Evolutionary conservation across 495 filamentous ascomycete genomes (phyloP).

Genomic region (Penicillium soppii): DNA sequence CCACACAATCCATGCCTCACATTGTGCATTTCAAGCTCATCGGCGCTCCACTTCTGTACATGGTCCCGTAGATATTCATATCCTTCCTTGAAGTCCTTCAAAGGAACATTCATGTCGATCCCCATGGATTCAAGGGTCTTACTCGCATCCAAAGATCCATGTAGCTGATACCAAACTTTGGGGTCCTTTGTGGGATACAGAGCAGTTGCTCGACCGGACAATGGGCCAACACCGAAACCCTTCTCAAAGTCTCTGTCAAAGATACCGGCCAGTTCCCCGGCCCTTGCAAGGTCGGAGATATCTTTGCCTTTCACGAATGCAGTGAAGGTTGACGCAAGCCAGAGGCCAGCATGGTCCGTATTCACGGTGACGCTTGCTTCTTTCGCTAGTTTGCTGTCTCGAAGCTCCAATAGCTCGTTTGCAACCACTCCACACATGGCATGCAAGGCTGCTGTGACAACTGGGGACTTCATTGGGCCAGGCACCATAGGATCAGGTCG

Average conservation of each 20-base stretch:
- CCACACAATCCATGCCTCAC: conserved; percentile 29
- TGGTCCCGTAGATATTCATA: conserved; percentile 27
- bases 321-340: conserved; percentile 22
- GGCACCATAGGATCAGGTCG: conserved; percentile 22
- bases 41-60: conserved; percentile 25
- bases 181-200: conserved; percentile 29
- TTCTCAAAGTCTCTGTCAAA: conserved; percentile 23
- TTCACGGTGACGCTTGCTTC: conserved; percentile 12
- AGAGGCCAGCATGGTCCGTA: conserved; percentile 27
- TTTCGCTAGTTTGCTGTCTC: conserved; percentile 8
- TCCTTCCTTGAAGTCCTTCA: conserved; percentile 5
- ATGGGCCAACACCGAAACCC: conserved; percentile 20
- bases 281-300: conserved; percentile 6
- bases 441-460: conserved; percentile 23
- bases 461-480: conserved; percentile 25
- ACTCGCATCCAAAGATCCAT: conserved; percentile 29
- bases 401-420: conserved; percentile 22
- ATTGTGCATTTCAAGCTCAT: conserved; percentile 38
- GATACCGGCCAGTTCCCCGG: conserved; percentile 11
- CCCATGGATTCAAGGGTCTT: conserved; percentile 24
- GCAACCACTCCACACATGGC: conserved; percentile 27
- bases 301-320: conserved; percentile 18
- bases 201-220: conserved; percentile 21
- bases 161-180: conserved; percentile 32
- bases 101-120: conserved; percentile 17